Evolutionary conservation across 202 grass and related monocot species (phyloP), one percentile per base, ranked within the genome.

Genomic region (Carex sylvatica): DNA sequence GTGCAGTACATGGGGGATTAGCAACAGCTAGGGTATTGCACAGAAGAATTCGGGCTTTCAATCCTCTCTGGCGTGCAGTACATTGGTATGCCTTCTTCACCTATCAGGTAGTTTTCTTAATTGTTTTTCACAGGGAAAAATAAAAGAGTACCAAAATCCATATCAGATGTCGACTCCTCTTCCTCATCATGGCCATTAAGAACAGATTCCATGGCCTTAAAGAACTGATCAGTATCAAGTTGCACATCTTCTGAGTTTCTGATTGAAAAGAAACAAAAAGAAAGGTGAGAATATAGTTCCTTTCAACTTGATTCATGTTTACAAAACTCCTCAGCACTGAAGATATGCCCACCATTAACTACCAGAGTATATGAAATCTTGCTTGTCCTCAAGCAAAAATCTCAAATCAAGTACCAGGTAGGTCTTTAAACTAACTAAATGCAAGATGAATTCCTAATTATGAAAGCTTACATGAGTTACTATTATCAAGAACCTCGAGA

Each of bases 211-310:
- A 97, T 92, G 33, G 90, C 90, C 79, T 97, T 94, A 74, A 94
- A 88, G 79, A 97, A 97, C 77, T 94, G 92, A 53, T 91, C 85
- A 62, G 88, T 88, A 92, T 97, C 92, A 81, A 97, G 86, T 86
- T 98, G 86, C 54, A 98, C 95, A 26, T 88, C 66, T 81, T 91
- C 73, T 71, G 76, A 90, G 22, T 90, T 90, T 79, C 89, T 94
- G 73, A 79, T 87, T 38, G 10, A 90, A 83, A 59, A 46, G 15
- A 78, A 67, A 90, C 65, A 87, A 74, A 53, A 53, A 35, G 10
- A 33, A 16, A 12, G 31, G 59, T 54, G 3, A 76, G 31, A 35
- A 54, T 9, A n/a, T 15, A 18, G 23, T 55, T 33, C 47, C 56
- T 47, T 22, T 58, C 14, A 28, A 15, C 49, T 46, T 24, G 24